Evolutionary conservation across 202 grass and related monocot species (phyloP).

Genomic region (Tripidium arundinaceum): DNA sequence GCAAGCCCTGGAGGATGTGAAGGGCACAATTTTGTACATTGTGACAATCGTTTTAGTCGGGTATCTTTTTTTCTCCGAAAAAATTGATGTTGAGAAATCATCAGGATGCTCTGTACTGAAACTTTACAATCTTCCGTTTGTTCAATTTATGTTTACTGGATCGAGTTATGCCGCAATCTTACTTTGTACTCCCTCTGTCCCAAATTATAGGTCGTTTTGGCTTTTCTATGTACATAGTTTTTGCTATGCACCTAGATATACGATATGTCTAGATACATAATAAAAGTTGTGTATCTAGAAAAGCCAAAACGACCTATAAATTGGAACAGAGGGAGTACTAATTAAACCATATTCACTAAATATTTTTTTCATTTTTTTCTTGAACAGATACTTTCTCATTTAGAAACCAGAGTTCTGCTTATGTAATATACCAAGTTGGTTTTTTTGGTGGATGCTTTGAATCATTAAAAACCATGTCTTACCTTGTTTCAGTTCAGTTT

Average conservation of each 20-base stretch:
- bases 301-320: too few species aligned
- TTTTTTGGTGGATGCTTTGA: neutral
- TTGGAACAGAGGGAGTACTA: too few species aligned
- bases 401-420: neutral
- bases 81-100: constrained; percentile 17
- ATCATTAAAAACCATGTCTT: constrained; percentile 11
- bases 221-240: too few species aligned
- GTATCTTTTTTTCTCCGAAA: constrained; percentile 46
- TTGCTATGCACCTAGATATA: too few species aligned
- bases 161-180: constrained; percentile 20
- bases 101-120: neutral
- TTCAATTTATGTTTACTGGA: constrained; percentile 23
- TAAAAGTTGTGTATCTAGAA: too few species aligned
- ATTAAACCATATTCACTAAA: neutral
- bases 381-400: neutral
- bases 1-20: constrained; percentile 75
- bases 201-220: too few species aligned
- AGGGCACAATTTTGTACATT: constrained; percentile 74
- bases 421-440: neutral
- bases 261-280: too few species aligned
- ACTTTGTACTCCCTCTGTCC: too few species aligned
- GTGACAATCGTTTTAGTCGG: constrained; percentile 79
- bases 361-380: neutral
- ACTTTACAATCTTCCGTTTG: neutral
- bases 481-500: constrained; percentile 84